Evolutionary conservation across 139 green algal genomes (phyloP).

Genomic region (Astrephomene gubernaculifera): DNA sequence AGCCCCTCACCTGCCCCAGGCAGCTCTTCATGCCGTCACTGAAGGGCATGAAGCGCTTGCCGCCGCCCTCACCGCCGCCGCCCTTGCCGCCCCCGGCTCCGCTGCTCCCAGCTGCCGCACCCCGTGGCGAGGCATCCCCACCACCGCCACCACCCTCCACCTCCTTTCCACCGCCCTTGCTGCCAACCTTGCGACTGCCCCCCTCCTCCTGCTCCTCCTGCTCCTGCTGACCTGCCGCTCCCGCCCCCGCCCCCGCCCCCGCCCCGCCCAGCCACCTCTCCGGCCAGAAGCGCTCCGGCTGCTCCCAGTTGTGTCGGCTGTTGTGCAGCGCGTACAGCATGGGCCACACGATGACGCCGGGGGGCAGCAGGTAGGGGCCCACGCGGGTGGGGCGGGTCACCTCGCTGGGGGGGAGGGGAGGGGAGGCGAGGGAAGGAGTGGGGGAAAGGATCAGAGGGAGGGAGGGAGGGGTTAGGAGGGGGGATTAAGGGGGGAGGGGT

Average conservation of each 20-base stretch:
- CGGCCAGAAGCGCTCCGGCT: constrained; percentile 44
- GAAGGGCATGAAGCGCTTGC: constrained; percentile 63
- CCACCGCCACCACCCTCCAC: neutral
- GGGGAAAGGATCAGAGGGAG: neutral
- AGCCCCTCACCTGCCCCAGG: constrained; percentile 59
- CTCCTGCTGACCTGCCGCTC: neutral
- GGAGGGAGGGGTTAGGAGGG: neutral
- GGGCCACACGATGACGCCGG: constrained; percentile 69
- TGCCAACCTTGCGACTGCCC: neutral
- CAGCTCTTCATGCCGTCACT: constrained; percentile 70
- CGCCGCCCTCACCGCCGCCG: neutral
- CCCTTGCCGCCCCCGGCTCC: neutral
- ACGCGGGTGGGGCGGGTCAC: constrained; percentile 51
- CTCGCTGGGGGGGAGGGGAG: constrained; percentile 49
- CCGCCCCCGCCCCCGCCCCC: neutral
- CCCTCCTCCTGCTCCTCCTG: neutral
- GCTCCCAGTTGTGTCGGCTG: constrained; percentile 60
- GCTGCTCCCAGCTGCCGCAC: neutral
- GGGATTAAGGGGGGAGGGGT: neutral
- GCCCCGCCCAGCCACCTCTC: constrained; percentile 19
- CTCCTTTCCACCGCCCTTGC: neutral
- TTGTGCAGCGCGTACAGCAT: constrained; percentile 75
- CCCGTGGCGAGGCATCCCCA: neutral
- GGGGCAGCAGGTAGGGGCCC: constrained; percentile 53
- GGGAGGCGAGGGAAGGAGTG: neutral